A percentile compares a stretch with the other conserved stretches of the same genome.
Conservation (phyloP, 257 asterid genomes). For the Salvia splendens region DNA sequence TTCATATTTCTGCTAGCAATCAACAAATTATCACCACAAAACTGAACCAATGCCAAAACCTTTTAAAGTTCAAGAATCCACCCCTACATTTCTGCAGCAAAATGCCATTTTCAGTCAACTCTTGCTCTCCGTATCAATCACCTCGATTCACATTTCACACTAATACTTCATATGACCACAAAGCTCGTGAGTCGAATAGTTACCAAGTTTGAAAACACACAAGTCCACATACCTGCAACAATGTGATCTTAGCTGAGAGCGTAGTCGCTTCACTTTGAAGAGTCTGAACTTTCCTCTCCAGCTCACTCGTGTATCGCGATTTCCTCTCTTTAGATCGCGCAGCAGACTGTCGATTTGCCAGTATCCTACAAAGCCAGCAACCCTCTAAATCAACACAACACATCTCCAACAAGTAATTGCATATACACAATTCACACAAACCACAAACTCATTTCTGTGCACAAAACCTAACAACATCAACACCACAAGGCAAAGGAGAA, state of each 20-base stretch:
- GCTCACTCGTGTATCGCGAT: conserved; percentile 72
- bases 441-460: too few relatives aligned
- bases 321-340: conserved; percentile 95
- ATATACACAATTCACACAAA: neutral
- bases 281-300: conserved; percentile 95
- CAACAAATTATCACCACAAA: neutral
- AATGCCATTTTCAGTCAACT: too few relatives aligned
- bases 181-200: too few relatives aligned
- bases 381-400: conserved; percentile 24
- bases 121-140: too few relatives aligned
- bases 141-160: too few relatives aligned
- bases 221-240: conserved; percentile 60
- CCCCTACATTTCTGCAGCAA: too few relatives aligned
- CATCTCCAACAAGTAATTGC: neutral
- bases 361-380: conserved; percentile 65
- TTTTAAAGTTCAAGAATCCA: neutral
- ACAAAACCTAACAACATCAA: neutral
- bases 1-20: neutral
- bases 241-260: conserved; percentile 84
- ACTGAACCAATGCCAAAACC: neutral
- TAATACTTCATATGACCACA: too few relatives aligned
- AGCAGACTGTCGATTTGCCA: conserved; percentile 97
- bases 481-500: neutral
- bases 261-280: conserved; percentile 92
- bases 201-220: neutral